A percentile compares a stretch with the other conserved stretches of the same genome.
phyloP scores from a whole-genome alignment of 2,329 filamentous ascomycete species.

The Colletotrichum sojae region DNA sequence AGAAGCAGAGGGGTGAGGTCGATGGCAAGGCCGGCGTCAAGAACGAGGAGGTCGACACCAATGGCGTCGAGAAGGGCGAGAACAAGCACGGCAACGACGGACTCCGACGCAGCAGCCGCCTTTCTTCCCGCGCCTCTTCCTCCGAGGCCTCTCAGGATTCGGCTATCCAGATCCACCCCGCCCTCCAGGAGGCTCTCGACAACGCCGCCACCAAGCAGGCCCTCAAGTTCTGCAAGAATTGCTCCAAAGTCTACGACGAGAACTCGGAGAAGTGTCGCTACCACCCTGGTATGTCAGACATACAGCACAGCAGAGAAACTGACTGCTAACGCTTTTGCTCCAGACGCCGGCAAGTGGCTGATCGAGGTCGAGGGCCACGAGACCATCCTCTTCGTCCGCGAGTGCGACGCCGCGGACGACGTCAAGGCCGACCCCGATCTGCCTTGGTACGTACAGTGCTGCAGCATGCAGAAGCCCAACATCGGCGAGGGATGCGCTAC shows the following conservation, averaged over 20 bases:
- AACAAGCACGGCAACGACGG: not conserved
- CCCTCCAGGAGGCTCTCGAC: not conserved
- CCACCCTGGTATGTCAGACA: conserved; percentile 14
- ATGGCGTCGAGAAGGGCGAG: not conserved
- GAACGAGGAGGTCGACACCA: not conserved
- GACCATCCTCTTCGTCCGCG: conserved; percentile 7
- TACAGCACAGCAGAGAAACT: not conserved
- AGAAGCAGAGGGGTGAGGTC: too few relatives aligned
- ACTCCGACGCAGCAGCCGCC: conserved; percentile 16
- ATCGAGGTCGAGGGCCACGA: conserved; percentile 22
- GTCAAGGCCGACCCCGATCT: conserved; percentile 1
- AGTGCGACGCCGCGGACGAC: conserved; percentile 16
- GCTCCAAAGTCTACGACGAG: conserved; percentile 18
- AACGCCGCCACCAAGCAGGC: conserved; percentile 4
- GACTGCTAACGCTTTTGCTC: not conserved
- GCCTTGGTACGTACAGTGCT: conserved; percentile 21
- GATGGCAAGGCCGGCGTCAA: not conserved
- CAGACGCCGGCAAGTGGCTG: conserved; percentile 26
- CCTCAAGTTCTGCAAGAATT: conserved; percentile 25
- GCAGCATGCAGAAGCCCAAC: conserved; percentile 13
- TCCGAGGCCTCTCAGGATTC: conserved; percentile 28
- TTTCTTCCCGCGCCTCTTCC: conserved; percentile 12
- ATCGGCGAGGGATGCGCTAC: conserved; percentile 2
- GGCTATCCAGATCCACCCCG: not conserved
- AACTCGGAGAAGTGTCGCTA: conserved; percentile 8